These are phyloP conservation scores for Bryopsis sp. DNA, from an alignment of 139 green algal genomes.

Conservation along the genomic window DNA sequence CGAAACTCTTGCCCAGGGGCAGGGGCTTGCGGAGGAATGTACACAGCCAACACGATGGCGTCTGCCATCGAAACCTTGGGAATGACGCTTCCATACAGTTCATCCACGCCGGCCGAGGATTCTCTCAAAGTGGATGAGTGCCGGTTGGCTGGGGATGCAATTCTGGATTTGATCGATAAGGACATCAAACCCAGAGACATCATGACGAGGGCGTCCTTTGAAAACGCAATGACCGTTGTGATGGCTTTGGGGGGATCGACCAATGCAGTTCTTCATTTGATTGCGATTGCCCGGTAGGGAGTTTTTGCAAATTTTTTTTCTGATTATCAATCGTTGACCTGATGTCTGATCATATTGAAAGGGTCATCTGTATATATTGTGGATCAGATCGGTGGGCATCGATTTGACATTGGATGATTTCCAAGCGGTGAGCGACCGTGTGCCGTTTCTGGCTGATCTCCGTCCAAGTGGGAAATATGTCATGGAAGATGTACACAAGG, in stretches of 20 bases:
- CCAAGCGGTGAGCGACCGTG: slow-evolving; percentile 74
- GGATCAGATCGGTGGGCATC: slow-evolving; percentile 53
- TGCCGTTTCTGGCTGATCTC: slow-evolving; percentile 94
- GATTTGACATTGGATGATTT: slow-evolving; percentile 89
- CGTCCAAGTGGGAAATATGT: slow-evolving; percentile 94
- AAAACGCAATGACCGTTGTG: slow-evolving; percentile 89
- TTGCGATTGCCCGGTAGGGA: slow-evolving; percentile 64
- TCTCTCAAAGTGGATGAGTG: slow-evolving; percentile 92
- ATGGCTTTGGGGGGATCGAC: slow-evolving; percentile 92
- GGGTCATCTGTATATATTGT: neutral
- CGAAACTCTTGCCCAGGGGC: slow-evolving; percentile 84
- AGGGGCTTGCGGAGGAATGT: slow-evolving; percentile 86
- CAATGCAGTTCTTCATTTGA: slow-evolving; percentile 88
- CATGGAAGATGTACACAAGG: slow-evolving; percentile 98
- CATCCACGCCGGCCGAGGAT: slow-evolving; percentile 87
- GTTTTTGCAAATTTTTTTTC: neutral
- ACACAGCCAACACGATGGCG: slow-evolving; percentile 99
- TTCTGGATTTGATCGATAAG: slow-evolving; percentile 73
- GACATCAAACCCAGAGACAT: slow-evolving; percentile 95
- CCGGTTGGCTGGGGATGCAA: slow-evolving; percentile 20
- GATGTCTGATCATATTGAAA: neutral
- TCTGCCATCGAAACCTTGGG: slow-evolving; percentile 91
- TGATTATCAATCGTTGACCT: neutral
- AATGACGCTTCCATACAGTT: slow-evolving; percentile 92
- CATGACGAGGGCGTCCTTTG: slow-evolving; percentile 88